Base-by-base conservation (phyloP, 371 early-diverging fungal species). In the Mucor mucedo region DNA sequence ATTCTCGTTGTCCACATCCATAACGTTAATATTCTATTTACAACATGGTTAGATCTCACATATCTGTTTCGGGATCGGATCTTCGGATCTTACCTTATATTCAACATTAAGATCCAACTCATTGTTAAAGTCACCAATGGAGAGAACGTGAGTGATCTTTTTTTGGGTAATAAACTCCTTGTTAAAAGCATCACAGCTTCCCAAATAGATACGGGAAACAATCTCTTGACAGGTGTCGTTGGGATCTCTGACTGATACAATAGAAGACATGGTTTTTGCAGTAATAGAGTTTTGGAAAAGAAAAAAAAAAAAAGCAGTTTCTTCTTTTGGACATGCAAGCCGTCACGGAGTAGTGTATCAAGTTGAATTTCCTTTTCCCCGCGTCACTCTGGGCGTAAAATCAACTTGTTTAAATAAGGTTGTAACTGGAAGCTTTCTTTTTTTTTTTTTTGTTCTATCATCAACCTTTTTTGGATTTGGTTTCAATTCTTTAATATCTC, bases 1-100 rank as follows among this genome's bases (percentile, higher is more conserved):
- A 70, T 92, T 90, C 61, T 83, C 85, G 50, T 80, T 83, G 4
- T 82, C 82, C 29, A 85, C 58, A 72, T 93, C 93, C 32, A 86
- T 75, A 33, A 91, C 77, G 4, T 76, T 40, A 40, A 93, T 83
- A 54, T 80, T 64, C 75, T 86, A 72, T 38, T 38, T 38, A 9
- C 14, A 42, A 16, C 16, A 65, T 1, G 59, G 56, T 55, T 68
- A 56, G 3, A 8, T 45, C 16, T 16, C 21, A 44, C 30, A 40
- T 41, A 41, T 14, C 9, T 13, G 11, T 44, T 44, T n/a, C 8
- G 5, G 16, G 30, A 16, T 44, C 5, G 9, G 5, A 9, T 14
- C 10, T 5, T 27, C 29, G 6, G 53, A 42, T 66, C 48, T 69
- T 76, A 60, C 84, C 77, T 65, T 78, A 68, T 71, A 84, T 60